phyloP scores from a whole-genome alignment of 768 basidiomycete species.

The Lactarius sp. region DNA sequence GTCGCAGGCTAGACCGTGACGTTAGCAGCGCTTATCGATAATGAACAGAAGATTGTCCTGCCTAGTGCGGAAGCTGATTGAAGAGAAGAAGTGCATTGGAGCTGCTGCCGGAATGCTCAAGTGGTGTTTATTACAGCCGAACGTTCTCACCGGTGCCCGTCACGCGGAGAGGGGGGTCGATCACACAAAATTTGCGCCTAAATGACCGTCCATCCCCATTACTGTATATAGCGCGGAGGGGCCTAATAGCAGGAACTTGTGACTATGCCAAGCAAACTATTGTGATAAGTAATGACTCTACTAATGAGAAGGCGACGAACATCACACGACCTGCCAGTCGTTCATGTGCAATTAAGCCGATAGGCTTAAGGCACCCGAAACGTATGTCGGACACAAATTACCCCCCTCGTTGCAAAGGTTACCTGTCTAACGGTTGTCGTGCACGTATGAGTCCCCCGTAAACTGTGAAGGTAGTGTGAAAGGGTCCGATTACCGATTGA shows the following conservation, averaged over 20 bases:
- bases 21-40: no score
- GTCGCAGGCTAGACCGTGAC: no score
- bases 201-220: no score
- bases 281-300: not conserved
- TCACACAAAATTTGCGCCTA: not conserved
- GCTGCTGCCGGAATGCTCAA: no score
- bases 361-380: not conserved
- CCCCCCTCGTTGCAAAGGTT: not conserved
- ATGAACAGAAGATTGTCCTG: no score
- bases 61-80: no score
- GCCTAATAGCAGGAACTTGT: no score
- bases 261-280: not conserved
- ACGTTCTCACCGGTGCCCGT: no score
- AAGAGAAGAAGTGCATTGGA: no score
- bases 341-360: not conserved
- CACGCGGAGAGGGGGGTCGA: not conserved
- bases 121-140: no score
- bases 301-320: not conserved
- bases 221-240: no score
- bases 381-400: not conserved
- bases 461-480: not conserved
- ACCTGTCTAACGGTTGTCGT: not conserved
- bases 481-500: not conserved
- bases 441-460: not conserved
- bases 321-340: not conserved